phyloP scores from a whole-genome alignment of 345 rosid genomes.

The Psidium friedrichsthalianum region DNA sequence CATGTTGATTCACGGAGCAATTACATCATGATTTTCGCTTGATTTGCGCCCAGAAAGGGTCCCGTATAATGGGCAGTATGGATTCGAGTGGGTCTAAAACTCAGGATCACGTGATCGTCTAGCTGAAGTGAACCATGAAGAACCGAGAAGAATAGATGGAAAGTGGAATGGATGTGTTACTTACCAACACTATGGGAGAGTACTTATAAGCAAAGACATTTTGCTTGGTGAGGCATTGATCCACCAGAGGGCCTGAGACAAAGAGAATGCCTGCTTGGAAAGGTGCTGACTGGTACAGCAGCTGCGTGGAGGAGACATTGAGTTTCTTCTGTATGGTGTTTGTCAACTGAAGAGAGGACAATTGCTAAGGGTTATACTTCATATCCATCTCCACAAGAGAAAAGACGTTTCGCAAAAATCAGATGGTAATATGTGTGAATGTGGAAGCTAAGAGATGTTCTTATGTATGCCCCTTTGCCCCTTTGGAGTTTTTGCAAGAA shows the following conservation, averaged over 20 bases:
- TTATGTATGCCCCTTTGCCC: background rate
- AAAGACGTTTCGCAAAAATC: background rate
- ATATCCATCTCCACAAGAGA: background rate
- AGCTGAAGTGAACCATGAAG: background rate
- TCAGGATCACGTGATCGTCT: background rate
- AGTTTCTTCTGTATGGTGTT: slow-evolving; percentile 91
- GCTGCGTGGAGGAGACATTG: slow-evolving; percentile 91
- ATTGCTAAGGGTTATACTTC: slow-evolving; percentile 8
- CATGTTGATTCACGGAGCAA: background rate
- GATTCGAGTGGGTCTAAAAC: background rate
- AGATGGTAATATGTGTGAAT: background rate
- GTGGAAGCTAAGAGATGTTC: background rate
- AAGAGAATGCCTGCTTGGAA: slow-evolving; percentile 97
- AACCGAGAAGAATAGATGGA: background rate
- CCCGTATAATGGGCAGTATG: background rate
- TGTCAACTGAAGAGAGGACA: slow-evolving; percentile 48
- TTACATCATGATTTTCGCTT: background rate
- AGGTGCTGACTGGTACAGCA: slow-evolving; percentile 94
- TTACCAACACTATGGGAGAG: slow-evolving; percentile 69
- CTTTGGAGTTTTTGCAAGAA: background rate
- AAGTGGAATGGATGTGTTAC: background rate
- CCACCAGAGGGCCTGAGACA: slow-evolving; percentile 90
- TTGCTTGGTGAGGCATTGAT: slow-evolving; percentile 70
- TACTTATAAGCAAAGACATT: slow-evolving; percentile 81
- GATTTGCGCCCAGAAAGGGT: background rate